Percentiles rank a stretch among this genome's conserved stretches.
Conservation (phyloP, 768 basidiomycete genomes). For the Auricularia cornea region DNA sequence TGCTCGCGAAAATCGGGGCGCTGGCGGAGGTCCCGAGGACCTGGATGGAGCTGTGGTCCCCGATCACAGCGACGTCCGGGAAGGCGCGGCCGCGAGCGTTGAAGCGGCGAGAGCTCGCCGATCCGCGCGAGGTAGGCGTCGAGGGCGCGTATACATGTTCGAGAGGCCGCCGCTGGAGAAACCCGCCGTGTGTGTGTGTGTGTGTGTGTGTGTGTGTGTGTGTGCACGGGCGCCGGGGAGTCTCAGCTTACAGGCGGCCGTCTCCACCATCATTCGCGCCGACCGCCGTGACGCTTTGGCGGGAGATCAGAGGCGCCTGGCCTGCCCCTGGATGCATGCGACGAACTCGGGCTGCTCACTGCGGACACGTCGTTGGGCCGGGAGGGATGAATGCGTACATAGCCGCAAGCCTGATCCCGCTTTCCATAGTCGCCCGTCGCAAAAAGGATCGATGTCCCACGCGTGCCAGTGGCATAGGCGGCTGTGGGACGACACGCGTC, state of each 20-base stretch:
- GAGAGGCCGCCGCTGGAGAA: slow-evolving; percentile 72
- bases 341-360: slow-evolving; percentile 14
- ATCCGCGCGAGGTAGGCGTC: slow-evolving; percentile 26
- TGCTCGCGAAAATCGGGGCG: slow-evolving; percentile 26
- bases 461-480: slow-evolving; percentile 35
- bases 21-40: slow-evolving; percentile 39
- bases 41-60: slow-evolving; percentile 29
- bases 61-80: slow-evolving; percentile 41
- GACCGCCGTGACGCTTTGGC: too few species aligned
- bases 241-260: too few species aligned
- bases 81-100: slow-evolving; percentile 33
- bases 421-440: slow-evolving; percentile 49
- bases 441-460: slow-evolving; percentile 54
- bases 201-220: too few species aligned
- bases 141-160: slow-evolving; percentile 29
- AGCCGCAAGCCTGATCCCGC: slow-evolving; percentile 22
- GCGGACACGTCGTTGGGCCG: slow-evolving; percentile 28
- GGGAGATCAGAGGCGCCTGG: too few species aligned
- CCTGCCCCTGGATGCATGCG: not conserved
- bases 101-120: slow-evolving; percentile 23
- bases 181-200: too few species aligned
- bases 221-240: too few species aligned
- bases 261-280: too few species aligned
- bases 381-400: slow-evolving; percentile 15
- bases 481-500: slow-evolving; percentile 7